Percentiles rank a stretch among this genome's conserved stretches.
Conservation (phyloP, 225 moss, liverwort and hornwort species). For the Pseudisothecium myosuroides region DNA sequence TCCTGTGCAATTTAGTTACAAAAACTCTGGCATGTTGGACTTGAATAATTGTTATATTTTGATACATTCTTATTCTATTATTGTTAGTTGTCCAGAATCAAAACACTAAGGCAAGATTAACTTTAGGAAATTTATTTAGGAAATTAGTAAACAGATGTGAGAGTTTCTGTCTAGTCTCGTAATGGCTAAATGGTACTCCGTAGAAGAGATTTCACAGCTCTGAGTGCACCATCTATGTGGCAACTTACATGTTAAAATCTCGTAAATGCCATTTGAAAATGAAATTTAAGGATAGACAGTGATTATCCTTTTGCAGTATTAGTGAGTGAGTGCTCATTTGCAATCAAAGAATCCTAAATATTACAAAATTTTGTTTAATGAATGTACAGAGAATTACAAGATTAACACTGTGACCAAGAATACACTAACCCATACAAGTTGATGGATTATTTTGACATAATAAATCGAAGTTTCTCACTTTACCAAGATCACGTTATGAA, state of each 20-base stretch:
- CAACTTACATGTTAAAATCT: background rate
- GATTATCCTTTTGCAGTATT: background rate
- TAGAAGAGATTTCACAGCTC: background rate
- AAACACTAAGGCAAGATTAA: background rate
- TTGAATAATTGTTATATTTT: background rate
- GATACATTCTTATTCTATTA: no score
- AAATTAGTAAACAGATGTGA: background rate
- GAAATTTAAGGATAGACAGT: background rate
- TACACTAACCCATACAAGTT: background rate
- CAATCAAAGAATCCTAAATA: background rate
- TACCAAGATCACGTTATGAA: background rate
- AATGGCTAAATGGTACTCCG: background rate
- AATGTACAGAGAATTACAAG: background rate
- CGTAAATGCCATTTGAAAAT: background rate
- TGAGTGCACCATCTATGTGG: background rate
- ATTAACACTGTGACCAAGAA: background rate
- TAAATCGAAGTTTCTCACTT: background rate
- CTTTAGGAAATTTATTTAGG: no score
- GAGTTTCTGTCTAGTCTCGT: background rate
- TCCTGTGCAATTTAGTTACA: background rate
- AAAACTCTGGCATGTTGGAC: background rate
- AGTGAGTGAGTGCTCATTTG: background rate
- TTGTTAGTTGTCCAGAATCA: background rate
- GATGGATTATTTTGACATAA: background rate
- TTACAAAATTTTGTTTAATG: no score